These are phyloP conservation scores for Ascochyta clinopodiicola DNA, from an alignment of 2,329 filamentous ascomycete species.

Conservation along the genomic window DNA sequence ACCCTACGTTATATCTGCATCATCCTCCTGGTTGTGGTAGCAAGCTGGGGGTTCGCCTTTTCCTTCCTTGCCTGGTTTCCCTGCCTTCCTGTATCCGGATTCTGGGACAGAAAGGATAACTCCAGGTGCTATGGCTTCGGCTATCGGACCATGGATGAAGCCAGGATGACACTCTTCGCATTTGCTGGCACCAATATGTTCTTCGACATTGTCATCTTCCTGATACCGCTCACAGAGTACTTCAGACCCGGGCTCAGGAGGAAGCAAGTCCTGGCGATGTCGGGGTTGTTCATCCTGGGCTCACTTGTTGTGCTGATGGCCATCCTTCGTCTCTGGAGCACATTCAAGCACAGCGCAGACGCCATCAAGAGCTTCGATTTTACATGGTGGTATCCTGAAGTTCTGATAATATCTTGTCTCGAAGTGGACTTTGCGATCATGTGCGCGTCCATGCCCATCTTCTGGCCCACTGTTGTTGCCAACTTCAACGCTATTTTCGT, in stretches of 20 bases:
- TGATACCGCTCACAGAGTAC: conserved; percentile 30
- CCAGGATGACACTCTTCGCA: conserved; percentile 17
- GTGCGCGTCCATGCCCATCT: conserved; percentile 47
- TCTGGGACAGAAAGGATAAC: conserved; percentile 26
- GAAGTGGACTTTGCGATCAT: conserved; percentile 47
- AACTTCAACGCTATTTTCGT: conserved; percentile 43
- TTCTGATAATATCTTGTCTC: conserved; percentile 40
- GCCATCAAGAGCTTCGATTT: conserved; percentile 32
- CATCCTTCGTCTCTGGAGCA: conserved; percentile 38
- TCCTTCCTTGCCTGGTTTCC: conserved; percentile 41
- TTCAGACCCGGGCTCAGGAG: conserved; percentile 23
- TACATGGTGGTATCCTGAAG: conserved; percentile 40
- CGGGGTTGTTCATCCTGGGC: conserved; percentile 33
- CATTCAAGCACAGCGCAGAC: conserved; percentile 24
- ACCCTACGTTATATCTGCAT: conserved; percentile 23
- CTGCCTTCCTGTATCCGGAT: conserved; percentile 33
- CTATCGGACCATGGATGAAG: conserved; percentile 11
- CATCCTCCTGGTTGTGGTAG: conserved; percentile 24
- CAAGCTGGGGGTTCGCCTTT: conserved; percentile 37
- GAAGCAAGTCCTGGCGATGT: conserved; percentile 31
- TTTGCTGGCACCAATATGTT: conserved; percentile 36
- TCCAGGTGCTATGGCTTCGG: conserved; percentile 30
- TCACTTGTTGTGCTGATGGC: conserved; percentile 40
- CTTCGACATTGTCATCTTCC: conserved; percentile 34
- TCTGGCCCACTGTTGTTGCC: conserved; percentile 43